A percentile compares a stretch with the other conserved stretches of the same genome.
phyloP scores from a whole-genome alignment of 352 stramenopile genomes.

The Pythium biforme region DNA sequence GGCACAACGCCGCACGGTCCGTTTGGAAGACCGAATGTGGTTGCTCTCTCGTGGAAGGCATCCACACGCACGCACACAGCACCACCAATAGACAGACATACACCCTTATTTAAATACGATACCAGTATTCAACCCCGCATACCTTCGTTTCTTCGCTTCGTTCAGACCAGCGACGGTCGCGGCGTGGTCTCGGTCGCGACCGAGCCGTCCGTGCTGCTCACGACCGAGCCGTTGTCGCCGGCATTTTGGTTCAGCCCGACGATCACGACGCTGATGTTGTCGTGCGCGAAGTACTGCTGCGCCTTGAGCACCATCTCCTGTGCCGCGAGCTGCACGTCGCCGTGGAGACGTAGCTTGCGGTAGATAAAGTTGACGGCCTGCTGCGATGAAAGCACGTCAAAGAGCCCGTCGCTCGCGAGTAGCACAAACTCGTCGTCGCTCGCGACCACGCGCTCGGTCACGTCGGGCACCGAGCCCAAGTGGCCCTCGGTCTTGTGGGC shows the following conservation, averaged over 20 bases:
- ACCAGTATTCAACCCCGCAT: neutral
- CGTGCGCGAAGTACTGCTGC: conserved; percentile 87
- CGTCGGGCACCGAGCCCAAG: conserved; percentile 80
- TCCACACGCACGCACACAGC: too few species aligned
- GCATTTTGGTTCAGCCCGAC: conserved; percentile 76
- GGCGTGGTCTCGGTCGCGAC: neutral
- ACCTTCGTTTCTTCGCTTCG: neutral
- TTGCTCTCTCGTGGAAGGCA: too few species aligned
- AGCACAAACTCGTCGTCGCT: conserved; percentile 88
- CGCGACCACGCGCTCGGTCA: conserved; percentile 61
- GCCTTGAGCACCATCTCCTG: conserved; percentile 88
- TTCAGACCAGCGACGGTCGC: neutral
- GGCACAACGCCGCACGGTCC: neutral
- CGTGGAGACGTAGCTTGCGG: conserved; percentile 82
- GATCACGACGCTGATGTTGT: conserved; percentile 91
- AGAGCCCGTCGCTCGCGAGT: conserved; percentile 90
- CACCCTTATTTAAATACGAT: conserved; percentile 10
- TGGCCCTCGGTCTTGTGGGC: conserved; percentile 89
- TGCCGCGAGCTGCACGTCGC: conserved; percentile 86
- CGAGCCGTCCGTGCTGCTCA: neutral
- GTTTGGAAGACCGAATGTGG: conserved; percentile 7
- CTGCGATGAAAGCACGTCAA: conserved; percentile 90
- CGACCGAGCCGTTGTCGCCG: conserved; percentile 1
- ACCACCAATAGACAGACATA: neutral
- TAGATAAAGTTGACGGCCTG: conserved; percentile 90